phyloP scores from a whole-genome alignment of 495 filamentous ascomycete species.

The Opeltia flavorubescens region DNA sequence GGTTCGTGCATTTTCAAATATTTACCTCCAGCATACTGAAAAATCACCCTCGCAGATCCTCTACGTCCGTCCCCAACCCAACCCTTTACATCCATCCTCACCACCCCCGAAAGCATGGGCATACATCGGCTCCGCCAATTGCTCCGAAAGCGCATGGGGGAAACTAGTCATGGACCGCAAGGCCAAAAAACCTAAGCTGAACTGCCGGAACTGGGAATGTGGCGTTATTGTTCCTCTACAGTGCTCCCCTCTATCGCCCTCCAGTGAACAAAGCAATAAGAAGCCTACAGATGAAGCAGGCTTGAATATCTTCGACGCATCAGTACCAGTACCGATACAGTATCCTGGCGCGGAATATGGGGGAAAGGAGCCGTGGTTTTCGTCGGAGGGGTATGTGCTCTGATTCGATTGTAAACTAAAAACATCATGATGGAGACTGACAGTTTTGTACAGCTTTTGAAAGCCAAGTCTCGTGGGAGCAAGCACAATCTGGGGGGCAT shows the following conservation, averaged over 20 bases:
- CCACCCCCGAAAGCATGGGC: conserved; percentile 39
- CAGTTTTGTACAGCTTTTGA: too few species aligned
- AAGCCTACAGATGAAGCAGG: conserved; percentile 2
- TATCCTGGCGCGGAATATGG: conserved; percentile 39
- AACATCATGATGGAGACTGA: too few species aligned
- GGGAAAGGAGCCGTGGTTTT: conserved; percentile 12
- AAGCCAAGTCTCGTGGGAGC: too few species aligned
- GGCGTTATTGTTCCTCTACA: conserved; percentile 57
- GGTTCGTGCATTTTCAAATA: conserved; percentile 18
- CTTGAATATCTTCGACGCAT: conserved; percentile 33
- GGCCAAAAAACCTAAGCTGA: conserved; percentile 55
- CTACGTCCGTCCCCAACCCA: conserved; percentile 38
- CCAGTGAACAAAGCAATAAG: neutral
- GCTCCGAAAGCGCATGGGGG: conserved; percentile 89
- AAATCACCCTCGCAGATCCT: conserved; percentile 33
- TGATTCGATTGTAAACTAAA: too few species aligned
- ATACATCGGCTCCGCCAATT: conserved; percentile 85
- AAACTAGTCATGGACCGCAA: conserved; percentile 51
- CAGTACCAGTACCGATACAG: conserved; percentile 60
- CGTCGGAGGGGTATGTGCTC: too few species aligned
- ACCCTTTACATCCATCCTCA: neutral
- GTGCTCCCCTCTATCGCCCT: conserved; percentile 4
- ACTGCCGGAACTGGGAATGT: conserved; percentile 91
- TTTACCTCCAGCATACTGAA: neutral
- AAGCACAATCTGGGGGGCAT: too few species aligned